Evolutionary conservation across 1,284 basidiomycete species (phyloP), one percentile per base, ranked within the genome.

Genomic region (Leccinum subfulvum): DNA sequence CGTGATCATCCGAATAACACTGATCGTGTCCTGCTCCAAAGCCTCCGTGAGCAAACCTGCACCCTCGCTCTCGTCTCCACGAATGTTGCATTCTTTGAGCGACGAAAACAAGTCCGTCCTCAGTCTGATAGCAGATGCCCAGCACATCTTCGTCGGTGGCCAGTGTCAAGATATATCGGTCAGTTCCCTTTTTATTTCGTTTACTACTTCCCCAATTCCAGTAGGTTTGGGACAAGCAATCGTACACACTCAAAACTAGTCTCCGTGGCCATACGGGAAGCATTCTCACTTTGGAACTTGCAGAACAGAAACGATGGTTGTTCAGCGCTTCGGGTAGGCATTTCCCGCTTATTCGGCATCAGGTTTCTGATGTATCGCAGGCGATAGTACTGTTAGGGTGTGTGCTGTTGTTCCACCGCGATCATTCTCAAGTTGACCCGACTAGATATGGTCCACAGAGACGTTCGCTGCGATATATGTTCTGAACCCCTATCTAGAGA

Each of bases 181-280:
- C 35, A 18, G 66, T 60, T 16, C 54, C 59, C 9, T 5, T 54
- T 41, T 41, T 3, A 30, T 51, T 10, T 55, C n/a, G 30, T 44
- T 61, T 54, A 54, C 47, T 57, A 5, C 2, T 30, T 37, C 35
- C 59, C 67, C 30, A 64, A 56, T 26, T 9, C 28, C 49, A 21
- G 9, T 69, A 95, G 92, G 92, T 95, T 47, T 96, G 94, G 90
- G 88, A 91, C 70, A 87, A 90, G 68, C 76, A 79, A 14, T 84
- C 88, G 0, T 88, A 92, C 64, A 83, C 84, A 11, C 81, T 92
- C 18, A 86, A 87, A 69, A 83, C 84, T n/a, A 85, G 86, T 6
- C 80, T 96, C n/a, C 78, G 82, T 14, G 96, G 95, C 0, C 96
- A 98, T 70, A 89, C 89, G 0, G 92, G 90, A 9, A 92, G 91